Evolutionary conservation across 805 yeast genomes (phyloP), one percentile per base, ranked within the genome.

Genomic region (Candida insectorum): DNA sequence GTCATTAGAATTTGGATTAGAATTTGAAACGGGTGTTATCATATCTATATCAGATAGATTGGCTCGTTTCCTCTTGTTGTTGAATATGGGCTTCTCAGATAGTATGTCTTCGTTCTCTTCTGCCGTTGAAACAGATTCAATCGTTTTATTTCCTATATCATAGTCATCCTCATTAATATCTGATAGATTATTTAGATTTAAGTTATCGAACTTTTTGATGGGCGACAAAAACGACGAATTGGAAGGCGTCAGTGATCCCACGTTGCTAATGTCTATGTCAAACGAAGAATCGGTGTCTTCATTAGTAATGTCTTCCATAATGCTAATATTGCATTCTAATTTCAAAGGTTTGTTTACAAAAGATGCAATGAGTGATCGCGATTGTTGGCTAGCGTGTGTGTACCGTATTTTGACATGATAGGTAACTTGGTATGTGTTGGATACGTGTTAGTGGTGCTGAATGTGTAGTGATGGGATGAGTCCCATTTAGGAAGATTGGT

Each of bases 141-240:
- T 34, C 3, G 31, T 24, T 18, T 21, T 26, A 27, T 25, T 19
- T 2, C 33, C 33, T 10, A 20, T 28, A 5, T 33, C 43, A 14
- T 30, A 30, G 6, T 30, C 33, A 24, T 32, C 39, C 24, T 41
- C 45, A n/a, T 32, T 23, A 20, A 35, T 31, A 25, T 48, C 51
- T n/a, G 40, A 39, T 3, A 45, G 32, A 21, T 52, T 41, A 31
- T 51, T 51, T 12, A 61, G 31, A 37, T 65, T 63, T 16, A 65
- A 44, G 22, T 58, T 52, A 36, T 60, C 57, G 17, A 65, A 51
- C 34, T 54, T 52, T 28, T 52, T 54, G 36, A 63, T 54, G 12
- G 71, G 71, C 6, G 69, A 63, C 14, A 56, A 26, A 30, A 54
- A 51, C 12, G 52, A 42, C 10, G 45, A 28, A 28, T 44, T 48